Evolutionary conservation across 805 yeast genomes (phyloP).

Genomic region (Metschnikowia noctiluminum): DNA sequence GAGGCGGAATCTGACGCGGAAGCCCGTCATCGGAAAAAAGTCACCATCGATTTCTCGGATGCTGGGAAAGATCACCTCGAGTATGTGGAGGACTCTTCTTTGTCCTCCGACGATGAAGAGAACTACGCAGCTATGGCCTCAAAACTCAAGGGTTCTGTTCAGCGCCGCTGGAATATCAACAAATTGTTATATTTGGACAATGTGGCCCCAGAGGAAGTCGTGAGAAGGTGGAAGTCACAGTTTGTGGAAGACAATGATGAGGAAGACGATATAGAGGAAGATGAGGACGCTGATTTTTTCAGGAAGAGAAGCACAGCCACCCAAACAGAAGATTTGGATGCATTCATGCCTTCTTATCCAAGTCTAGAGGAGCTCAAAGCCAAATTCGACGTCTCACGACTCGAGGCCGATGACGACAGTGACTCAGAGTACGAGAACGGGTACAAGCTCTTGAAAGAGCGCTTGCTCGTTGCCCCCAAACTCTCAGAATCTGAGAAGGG

Average conservation of each 20-base stretch:
- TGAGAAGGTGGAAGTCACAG: conserved; percentile 66
- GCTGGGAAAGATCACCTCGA: conserved; percentile 32
- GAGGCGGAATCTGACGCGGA: conserved; percentile 31
- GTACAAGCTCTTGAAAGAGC: conserved; percentile 38
- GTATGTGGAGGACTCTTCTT: conserved; percentile 46
- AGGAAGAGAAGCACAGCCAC: conserved; percentile 39
- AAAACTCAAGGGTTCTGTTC: conserved; percentile 51
- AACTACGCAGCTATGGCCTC: conserved; percentile 53
- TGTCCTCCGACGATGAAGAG: conserved; percentile 35
- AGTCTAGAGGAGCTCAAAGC: conserved; percentile 40
- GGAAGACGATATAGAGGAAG: conserved; percentile 37
- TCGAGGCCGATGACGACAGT: conserved; percentile 17
- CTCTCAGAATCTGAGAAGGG: too few species aligned
- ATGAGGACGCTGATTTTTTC: conserved; percentile 46
- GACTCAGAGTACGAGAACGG: conserved; percentile 43
- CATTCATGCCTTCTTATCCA: conserved; percentile 35
- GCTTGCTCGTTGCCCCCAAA: conserved; percentile 56
- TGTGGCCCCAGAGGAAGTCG: conserved; percentile 67
- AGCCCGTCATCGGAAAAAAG: conserved; percentile 25
- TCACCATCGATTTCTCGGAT: conserved; percentile 47
- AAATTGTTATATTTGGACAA: conserved; percentile 78
- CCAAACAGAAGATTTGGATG: conserved; percentile 34
- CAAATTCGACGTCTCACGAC: conserved; percentile 41
- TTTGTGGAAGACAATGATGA: conserved; percentile 41
- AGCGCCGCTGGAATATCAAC: conserved; percentile 72